phyloP scores from a whole-genome alignment of 1,139 yeast species.

The Suhomyces guaymorum region DNA sequence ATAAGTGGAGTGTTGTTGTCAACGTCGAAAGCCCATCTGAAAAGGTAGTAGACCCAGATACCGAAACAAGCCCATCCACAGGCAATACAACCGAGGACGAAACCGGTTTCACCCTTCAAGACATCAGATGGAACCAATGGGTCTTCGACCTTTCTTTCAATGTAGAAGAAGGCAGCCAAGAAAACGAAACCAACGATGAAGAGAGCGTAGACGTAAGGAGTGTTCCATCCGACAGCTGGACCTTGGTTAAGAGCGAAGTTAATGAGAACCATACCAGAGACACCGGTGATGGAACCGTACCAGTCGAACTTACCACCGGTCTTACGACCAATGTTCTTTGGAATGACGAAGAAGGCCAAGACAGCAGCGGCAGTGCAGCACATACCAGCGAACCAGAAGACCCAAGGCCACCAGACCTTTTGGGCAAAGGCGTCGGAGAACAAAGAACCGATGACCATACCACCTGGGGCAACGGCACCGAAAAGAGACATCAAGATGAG shows the following conservation, averaged over 20 bases:
- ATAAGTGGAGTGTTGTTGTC: constrained; percentile 36
- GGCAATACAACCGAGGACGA: constrained; percentile 50
- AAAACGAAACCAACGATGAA: constrained; percentile 48
- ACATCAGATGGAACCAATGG: constrained; percentile 51
- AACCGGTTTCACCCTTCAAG: constrained; percentile 42
- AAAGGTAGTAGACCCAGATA: constrained; percentile 52
- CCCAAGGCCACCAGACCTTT: constrained; percentile 58
- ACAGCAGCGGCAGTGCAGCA: constrained; percentile 30
- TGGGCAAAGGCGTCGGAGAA: constrained; percentile 48
- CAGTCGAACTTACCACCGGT: constrained; percentile 42
- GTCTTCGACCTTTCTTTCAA: constrained; percentile 36
- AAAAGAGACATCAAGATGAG: constrained; percentile 48
- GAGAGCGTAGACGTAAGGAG: constrained; percentile 49
- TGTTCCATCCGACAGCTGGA: constrained; percentile 59
- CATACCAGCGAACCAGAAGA: constrained; percentile 50
- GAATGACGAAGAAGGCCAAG: constrained; percentile 42
- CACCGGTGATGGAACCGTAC: constrained; percentile 48
- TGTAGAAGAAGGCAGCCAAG: constrained; percentile 34
- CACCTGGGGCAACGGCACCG: constrained; percentile 63
- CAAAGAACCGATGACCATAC: constrained; percentile 52
- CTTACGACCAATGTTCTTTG: constrained; percentile 33
- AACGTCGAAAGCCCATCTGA: constrained; percentile 35
- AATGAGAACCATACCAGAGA: constrained; percentile 49
- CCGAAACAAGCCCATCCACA: constrained; percentile 67
- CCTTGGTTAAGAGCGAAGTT: constrained; percentile 65